These are phyloP conservation scores for Boletus subcaerulescens DNA, from an alignment of 768 basidiomycete genomes.

Conservation along the genomic window DNA sequence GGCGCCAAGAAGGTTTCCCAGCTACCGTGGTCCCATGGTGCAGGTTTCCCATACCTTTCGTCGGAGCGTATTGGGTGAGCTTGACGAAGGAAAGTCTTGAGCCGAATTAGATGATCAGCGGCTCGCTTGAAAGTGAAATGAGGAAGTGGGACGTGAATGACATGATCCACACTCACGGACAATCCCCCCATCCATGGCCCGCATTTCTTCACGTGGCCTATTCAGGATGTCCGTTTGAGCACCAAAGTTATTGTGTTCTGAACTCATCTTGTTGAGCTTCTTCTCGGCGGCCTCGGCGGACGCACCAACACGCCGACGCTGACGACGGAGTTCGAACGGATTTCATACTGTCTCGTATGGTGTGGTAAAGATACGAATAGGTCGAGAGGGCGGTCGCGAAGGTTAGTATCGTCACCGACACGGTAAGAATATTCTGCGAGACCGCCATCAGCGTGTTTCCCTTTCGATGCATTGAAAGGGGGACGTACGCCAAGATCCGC, in stretches of 20 bases:
- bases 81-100: too few species aligned
- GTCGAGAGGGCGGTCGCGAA: slow-evolving; percentile 45
- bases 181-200: slow-evolving; percentile 76
- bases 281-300: slow-evolving; percentile 86
- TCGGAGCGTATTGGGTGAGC: too few species aligned
- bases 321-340: slow-evolving; percentile 71
- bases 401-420: slow-evolving; percentile 62
- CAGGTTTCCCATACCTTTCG: too few species aligned
- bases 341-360: slow-evolving; percentile 68
- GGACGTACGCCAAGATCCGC: slow-evolving; percentile 65
- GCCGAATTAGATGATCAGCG: too few species aligned
- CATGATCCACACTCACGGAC: slow-evolving; percentile 47
- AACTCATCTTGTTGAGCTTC: slow-evolving; percentile 86
- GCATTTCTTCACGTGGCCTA: slow-evolving; percentile 71
- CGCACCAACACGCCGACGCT: slow-evolving; percentile 58
- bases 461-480: not conserved
- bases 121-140: too few species aligned
- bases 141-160: too few species aligned
- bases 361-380: slow-evolving; percentile 55
- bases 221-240: slow-evolving; percentile 72
- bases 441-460: not conserved
- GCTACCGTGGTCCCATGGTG: too few species aligned
- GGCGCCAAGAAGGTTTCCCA: too few species aligned
- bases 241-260: slow-evolving; percentile 81
- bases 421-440: slow-evolving; percentile 67